Conservation (phyloP, 805 yeast species). For the Teunomyces pallodes region DNA sequence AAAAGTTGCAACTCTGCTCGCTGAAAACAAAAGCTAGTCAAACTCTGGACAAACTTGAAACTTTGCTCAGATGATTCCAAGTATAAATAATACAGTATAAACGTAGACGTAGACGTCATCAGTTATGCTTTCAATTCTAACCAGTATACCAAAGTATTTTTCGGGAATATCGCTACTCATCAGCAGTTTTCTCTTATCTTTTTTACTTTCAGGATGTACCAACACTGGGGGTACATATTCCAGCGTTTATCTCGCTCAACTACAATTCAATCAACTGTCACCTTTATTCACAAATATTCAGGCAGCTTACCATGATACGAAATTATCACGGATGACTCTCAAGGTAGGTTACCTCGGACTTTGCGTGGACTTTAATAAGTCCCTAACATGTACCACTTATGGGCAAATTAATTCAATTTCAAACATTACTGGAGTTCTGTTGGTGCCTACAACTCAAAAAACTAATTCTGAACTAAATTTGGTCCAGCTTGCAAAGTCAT, state of each 20-base stretch:
- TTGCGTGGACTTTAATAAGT: conserved; percentile 43
- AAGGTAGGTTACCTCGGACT: conserved; percentile 56
- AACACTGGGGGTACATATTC: conserved; percentile 40
- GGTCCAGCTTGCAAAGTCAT: conserved; percentile 44
- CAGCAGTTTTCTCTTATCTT: conserved; percentile 45
- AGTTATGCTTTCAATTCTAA: neutral
- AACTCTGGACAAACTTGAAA: neutral
- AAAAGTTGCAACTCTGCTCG: neutral
- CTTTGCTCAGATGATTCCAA: neutral
- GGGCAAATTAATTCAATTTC: conserved; percentile 21
- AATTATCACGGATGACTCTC: conserved; percentile 41
- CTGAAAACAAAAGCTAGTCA: neutral
- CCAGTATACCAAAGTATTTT: neutral
- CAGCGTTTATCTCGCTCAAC: conserved; percentile 48
- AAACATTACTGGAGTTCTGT: conserved; percentile 28
- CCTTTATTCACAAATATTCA: conserved; percentile 39
- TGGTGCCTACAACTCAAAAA: conserved; percentile 27
- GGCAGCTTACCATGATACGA: conserved; percentile 19
- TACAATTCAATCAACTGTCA: conserved; percentile 47
- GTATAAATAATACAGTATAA: neutral
- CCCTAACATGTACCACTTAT: conserved; percentile 36
- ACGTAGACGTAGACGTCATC: neutral
- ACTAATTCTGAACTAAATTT: conserved; percentile 36
- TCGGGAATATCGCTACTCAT: neutral
- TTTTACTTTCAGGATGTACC: conserved; percentile 57